A percentile compares a stretch with the other conserved stretches of the same genome.
These are phyloP conservation scores for Podospora anserina DNA, from an alignment of 495 filamentous ascomycete species.

Conservation along the genomic window DNA sequence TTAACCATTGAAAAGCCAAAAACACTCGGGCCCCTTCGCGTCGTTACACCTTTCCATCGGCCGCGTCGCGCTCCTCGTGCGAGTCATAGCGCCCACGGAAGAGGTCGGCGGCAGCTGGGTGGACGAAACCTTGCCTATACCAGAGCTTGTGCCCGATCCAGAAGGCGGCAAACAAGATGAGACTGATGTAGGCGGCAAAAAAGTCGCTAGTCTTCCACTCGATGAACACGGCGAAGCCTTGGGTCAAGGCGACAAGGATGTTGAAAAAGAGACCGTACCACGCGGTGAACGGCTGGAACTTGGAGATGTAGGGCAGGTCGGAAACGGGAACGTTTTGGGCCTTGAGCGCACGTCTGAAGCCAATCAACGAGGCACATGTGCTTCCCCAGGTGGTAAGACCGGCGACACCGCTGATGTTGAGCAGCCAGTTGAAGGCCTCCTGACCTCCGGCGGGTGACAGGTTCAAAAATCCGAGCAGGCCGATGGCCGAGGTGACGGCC, in stretches of 20 bases:
- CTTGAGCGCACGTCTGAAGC: constrained; percentile 58
- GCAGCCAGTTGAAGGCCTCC: constrained; percentile 55
- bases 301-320: constrained; percentile 55
- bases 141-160: constrained; percentile 58
- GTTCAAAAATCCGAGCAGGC: constrained; percentile 56
- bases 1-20: not conserved
- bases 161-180: constrained; percentile 59
- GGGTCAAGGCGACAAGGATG: constrained; percentile 61
- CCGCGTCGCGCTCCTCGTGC: constrained; percentile 12
- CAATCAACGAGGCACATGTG: constrained; percentile 57
- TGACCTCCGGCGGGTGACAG: constrained; percentile 43
- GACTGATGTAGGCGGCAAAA: constrained; percentile 59
- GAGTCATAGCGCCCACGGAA: constrained; percentile 22
- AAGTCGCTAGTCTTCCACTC: constrained; percentile 56
- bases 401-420: constrained; percentile 63
- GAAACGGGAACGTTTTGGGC: constrained; percentile 54
- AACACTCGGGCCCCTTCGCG: not conserved
- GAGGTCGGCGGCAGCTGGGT: constrained; percentile 24
- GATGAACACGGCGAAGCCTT: constrained; percentile 69
- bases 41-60: constrained; percentile 17
- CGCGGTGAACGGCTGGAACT: constrained; percentile 57
- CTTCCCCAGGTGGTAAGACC: constrained; percentile 66
- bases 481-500: constrained; percentile 40
- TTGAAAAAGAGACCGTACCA: constrained; percentile 63
- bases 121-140: constrained; percentile 23